Base-by-base conservation (phyloP, 352 stramenopile species). In the Elongisporangium prolatum region DNA sequence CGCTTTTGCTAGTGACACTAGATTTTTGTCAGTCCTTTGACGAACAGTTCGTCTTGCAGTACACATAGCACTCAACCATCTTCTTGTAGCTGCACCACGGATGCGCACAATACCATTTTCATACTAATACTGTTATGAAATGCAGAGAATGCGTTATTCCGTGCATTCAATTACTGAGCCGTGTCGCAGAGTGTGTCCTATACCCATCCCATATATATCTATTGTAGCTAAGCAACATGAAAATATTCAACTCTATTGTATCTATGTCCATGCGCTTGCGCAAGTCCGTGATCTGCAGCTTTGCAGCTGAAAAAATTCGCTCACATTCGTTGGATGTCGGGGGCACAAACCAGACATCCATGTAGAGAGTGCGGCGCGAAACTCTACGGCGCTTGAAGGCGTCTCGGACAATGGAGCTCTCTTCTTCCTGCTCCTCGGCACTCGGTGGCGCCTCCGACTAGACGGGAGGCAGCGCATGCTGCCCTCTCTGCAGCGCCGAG, bases 161-260 rank as follows among this genome's bases (percentile, higher is more conserved):
- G 8, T 34, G 25, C 8, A 34, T 34, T 34, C 8, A 34, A 34
- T 34, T 34, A 34, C 25, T 34, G 25, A 34, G n/a, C 25, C 25
- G 4, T 34, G 25, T 34, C 8, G 25, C 25, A 8, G 25, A 34
- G 25, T 8, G 8, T 34, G 25, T 57, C 49, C 51, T 62, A 50
- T 63, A 63, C 5, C 57, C 51, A 22, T 63, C 57, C 49, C 50
- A 63, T 21, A 63, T 63, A 37, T 48, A 50, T 21, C 47, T 56
- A 48, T 34, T 34, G 25, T 9, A 8, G 25, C 25, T 34, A 34
- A 34, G 25, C 2, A 56, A 53, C 59, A 67, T 61, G 5, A 51
- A 16, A 38, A 61, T 61, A n/a, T n/a, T n/a, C n/a, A n/a, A n/a
- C 22, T 67, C 59, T 0, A 70, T 48, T 17, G 64, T 70, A 4